Evolutionary conservation across 169 alveolate species (phyloP), one percentile per base, ranked within the genome.

Genomic region (Eimeria acervulina): DNA sequence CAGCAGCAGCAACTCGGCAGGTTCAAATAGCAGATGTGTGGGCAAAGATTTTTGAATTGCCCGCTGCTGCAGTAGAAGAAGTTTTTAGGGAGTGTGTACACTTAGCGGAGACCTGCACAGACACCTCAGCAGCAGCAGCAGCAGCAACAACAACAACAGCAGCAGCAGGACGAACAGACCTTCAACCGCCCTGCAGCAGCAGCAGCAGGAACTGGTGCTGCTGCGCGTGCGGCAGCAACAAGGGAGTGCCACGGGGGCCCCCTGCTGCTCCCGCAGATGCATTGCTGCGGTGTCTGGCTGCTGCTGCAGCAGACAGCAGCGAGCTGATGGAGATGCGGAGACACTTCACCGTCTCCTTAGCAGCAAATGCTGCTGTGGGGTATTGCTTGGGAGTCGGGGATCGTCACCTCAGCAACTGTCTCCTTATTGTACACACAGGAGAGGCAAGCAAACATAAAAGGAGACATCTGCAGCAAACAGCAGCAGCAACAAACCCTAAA

Each of bases 311-410:
- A n/a, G 74, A 63, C n/a, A 28, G 76, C 21, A 28, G 26, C 0
- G 76, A 90, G 76, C 47, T 72, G 63, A 8, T 90, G 59, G 33
- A 15, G 44, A 4, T 72, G 28, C 19, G 99, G 93, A 97, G 98
- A 23, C 97, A 97, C 83, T 99, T 98, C 93, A 97, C 99, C 8
- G 95, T 98, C 31, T 97, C 99, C 70, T 96, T 98, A 66, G 99
- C 99, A 0, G 98, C 98, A 2, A 99, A 99, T 99, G 98, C 99
- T 44, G 99, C 99, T 97, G 99, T 98, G 38, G 99, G 99, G 17
- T 99, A 99, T 96, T 98, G 99, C 52, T 97, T 99, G 70, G 99
- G 99, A 0, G 97, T 99, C 36, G 99, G 99, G 8, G 99, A 99
- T 97, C 96, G 99, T 44, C 99, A 99, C 97, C 99, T 99, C 47